Evolutionary conservation across 768 basidiomycete species (phyloP).

Genomic region (Rhizopogon rudus): DNA sequence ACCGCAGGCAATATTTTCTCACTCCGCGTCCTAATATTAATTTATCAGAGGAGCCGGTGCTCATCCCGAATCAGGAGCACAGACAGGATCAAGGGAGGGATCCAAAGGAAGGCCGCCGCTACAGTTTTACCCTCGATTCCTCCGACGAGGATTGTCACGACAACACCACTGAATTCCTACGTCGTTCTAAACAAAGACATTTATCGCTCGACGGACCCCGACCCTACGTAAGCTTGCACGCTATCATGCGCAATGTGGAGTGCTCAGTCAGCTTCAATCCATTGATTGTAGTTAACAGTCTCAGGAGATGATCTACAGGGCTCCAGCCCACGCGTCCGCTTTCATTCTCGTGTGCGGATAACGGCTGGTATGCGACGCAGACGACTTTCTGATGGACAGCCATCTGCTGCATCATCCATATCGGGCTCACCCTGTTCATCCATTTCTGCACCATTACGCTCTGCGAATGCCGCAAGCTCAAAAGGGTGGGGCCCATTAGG

Average conservation of each 20-base stretch:
- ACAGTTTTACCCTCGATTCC: constrained; percentile 6
- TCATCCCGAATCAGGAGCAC: neutral
- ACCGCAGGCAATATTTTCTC: neutral
- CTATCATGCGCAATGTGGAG: neutral
- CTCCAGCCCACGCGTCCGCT: constrained; percentile 44
- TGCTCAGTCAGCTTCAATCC: neutral
- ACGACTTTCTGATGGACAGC: constrained; percentile 20
- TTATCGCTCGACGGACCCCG: neutral
- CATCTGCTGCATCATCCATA: constrained; percentile 32
- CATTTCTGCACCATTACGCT: constrained; percentile 74
- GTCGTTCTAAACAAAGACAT: neutral
- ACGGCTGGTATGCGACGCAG: constrained; percentile 59
- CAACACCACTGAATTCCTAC: neutral
- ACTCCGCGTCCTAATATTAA: too few species aligned
- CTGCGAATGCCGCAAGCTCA: constrained; percentile 42
- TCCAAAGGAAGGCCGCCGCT: neutral
- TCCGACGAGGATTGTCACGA: constrained; percentile 14
- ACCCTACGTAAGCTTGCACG: neutral
- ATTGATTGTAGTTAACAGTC: neutral
- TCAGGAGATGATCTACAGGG: neutral
- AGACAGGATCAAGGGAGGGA: neutral
- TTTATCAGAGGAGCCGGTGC: neutral
- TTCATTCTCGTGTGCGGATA: constrained; percentile 74
- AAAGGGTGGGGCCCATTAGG: constrained; percentile 61
- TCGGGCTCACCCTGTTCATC: constrained; percentile 73